Evolutionary conservation across 371 early-diverging fungal genomes (phyloP), one percentile per base, ranked within the genome.

Genomic region (Mortierella sp.): DNA sequence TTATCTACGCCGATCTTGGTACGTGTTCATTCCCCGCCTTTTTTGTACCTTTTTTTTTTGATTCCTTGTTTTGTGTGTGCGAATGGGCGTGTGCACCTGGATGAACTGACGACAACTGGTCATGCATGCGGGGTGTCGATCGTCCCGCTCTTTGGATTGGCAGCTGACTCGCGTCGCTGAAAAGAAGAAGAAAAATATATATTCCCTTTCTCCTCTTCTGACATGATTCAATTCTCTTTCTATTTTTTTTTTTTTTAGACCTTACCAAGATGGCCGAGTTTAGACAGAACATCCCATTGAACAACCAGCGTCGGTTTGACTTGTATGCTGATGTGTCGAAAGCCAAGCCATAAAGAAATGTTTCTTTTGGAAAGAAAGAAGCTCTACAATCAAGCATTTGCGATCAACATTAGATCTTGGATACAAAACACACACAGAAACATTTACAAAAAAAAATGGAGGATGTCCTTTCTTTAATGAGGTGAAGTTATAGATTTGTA

Each of bases 251-350:
- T 45, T 26, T 9, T n/a, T 43, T 74, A 87, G 95, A 96, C 64
- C 80, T 88, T 30, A 84, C 77, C 6, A 74, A 83, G 48, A 74
- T 95, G 44, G 81, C 84, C n/a, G 84, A 85, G 43, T 84, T 89
- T 18, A 89, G 98, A 50, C 76, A 82, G 61, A 77, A 71, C 30
- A 92, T 97, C 66, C 97, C 98, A 0, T 82, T 95, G 1, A 83
- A 85, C 48, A 66, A 72, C 25, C 98, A 98, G 82, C 90, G 96
- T 50, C 86, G 98, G 60, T 96, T 95, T 70, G 98, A 98, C 74
- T 63, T 98, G 11, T 98, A 97, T 71, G 84, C 82, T 3, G 86
- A 90, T 75, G 84, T 90, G 6, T 65, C 87, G 15, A 68, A 77
- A 16, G 63, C 43, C 19, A 59, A 72, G 52, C 72, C 79, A 4